Percentiles rank a stretch among this genome's conserved stretches.
Evolutionary conservation across 768 basidiomycete species (phyloP).

Genomic region (Hebeloma cylindrosporum): DNA sequence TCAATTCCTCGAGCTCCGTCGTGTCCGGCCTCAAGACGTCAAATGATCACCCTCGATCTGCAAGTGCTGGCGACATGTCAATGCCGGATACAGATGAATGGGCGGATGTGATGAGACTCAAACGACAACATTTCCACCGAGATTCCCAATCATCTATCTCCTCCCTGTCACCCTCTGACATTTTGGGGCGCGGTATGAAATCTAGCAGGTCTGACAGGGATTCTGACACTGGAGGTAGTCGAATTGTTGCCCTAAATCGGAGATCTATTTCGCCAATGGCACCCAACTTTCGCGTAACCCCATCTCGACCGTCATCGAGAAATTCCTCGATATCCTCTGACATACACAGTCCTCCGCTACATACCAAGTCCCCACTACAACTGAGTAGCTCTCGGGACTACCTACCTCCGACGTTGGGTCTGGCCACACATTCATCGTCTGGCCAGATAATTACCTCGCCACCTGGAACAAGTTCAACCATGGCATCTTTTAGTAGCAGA

Average conservation of each 20-base stretch:
- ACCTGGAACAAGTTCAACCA: too few species aligned
- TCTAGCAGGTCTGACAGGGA: conserved; percentile 51
- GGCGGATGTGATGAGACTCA: conserved; percentile 46
- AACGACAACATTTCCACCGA: conserved; percentile 41
- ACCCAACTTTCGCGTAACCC: conserved; percentile 42
- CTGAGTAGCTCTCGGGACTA: conserved; percentile 19
- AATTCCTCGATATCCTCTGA: conserved; percentile 47
- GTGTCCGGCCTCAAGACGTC: conserved; percentile 30
- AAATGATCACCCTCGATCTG: conserved; percentile 28
- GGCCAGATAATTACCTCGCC: too few species aligned
- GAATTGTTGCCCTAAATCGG: conserved; percentile 63
- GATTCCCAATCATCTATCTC: conserved; percentile 66
- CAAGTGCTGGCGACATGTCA: conserved; percentile 31
- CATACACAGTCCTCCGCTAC: conserved; percentile 31
- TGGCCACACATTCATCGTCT: too few species aligned
- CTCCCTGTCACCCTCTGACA: conserved; percentile 61
- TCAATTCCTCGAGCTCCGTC: conserved; percentile 52
- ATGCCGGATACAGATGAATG: conserved; percentile 41
- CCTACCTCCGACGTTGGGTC: conserved; percentile 6
- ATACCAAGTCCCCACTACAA: conserved; percentile 23
- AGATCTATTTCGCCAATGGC: conserved; percentile 75
- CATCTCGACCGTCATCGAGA: conserved; percentile 38
- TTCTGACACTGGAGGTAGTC: conserved; percentile 55
- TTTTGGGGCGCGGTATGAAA: conserved; percentile 32
- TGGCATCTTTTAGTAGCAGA: conserved; percentile 3